Conservation (phyloP, 805 yeast species). For the Starmerella lactis-condensi region DNA sequence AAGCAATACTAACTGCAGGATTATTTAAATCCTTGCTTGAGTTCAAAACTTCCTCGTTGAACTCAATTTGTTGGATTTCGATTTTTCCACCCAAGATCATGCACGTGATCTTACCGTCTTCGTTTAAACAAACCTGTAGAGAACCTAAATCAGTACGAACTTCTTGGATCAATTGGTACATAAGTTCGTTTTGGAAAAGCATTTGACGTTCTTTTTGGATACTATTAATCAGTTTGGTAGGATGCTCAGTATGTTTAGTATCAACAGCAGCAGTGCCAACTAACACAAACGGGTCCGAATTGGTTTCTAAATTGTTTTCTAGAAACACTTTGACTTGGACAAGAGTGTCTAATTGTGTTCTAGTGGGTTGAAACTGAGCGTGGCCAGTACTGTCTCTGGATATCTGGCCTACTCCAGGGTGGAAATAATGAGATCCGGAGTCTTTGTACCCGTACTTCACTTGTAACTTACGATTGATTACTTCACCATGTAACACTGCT, state of each 20-base stretch:
- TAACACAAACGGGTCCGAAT: not conserved
- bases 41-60: slow-evolving; percentile 19
- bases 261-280: not conserved
- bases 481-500: slow-evolving; percentile 32
- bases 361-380: slow-evolving; percentile 25
- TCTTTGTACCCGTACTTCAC: slow-evolving; percentile 84
- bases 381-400: slow-evolving; percentile 25
- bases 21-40: slow-evolving; percentile 10
- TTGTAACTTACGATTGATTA: slow-evolving; percentile 51
- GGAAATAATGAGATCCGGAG: slow-evolving; percentile 62
- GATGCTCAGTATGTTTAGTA: not conserved
- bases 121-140: slow-evolving; percentile 48
- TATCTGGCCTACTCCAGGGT: slow-evolving; percentile 47
- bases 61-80: slow-evolving; percentile 48
- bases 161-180: slow-evolving; percentile 59
- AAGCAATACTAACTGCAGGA: slow-evolving; percentile 37
- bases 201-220: slow-evolving; percentile 52
- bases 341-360: slow-evolving; percentile 26
- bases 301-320: slow-evolving; percentile 8
- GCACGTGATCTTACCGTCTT: slow-evolving; percentile 38
- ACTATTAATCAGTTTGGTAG: not conserved
- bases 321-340: slow-evolving; percentile 39
- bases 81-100: slow-evolving; percentile 48
- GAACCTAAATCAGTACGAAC: slow-evolving; percentile 44
- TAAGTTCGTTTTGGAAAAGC: slow-evolving; percentile 77